These are phyloP conservation scores for Fusarium brachygibbosum DNA, from an alignment of 2,329 filamentous ascomycete genomes.

Conservation along the genomic window DNA sequence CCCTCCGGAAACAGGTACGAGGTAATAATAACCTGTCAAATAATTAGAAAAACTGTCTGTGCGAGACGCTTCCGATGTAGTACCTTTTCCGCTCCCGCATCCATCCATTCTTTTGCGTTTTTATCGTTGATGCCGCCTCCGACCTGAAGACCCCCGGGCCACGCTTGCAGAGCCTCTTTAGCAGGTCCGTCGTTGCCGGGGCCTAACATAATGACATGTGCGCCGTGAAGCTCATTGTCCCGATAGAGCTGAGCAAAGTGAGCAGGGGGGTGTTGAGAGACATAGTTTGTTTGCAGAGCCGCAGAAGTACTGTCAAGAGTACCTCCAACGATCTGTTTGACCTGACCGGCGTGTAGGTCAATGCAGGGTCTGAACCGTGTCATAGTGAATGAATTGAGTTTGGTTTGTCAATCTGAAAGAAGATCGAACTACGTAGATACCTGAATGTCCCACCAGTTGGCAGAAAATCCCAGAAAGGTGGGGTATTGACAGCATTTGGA, in stretches of 20 bases:
- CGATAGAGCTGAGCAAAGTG: constrained; percentile 88
- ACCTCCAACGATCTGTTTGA: constrained; percentile 98
- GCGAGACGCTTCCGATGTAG: constrained; percentile 6
- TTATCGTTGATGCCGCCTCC: constrained; percentile 92
- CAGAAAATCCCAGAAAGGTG: constrained; percentile 39
- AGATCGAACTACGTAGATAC: constrained; percentile 16
- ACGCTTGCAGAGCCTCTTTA: constrained; percentile 79
- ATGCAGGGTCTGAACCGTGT: constrained; percentile 96
- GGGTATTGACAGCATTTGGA: constrained; percentile 21
- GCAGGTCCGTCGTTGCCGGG: constrained; percentile 87
- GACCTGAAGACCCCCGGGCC: constrained; percentile 86
- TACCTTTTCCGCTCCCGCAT: constrained; percentile 90
- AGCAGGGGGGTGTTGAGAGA: constrained; percentile 84
- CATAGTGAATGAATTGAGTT: constrained; percentile 66
- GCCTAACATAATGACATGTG: constrained; percentile 97
- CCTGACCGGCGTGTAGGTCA: constrained; percentile 95
- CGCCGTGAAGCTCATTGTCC: constrained; percentile 79
- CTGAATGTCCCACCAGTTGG: constrained; percentile 11
- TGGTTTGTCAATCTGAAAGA: constrained; percentile 6
- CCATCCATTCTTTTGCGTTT: constrained; percentile 90
- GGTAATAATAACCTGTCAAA: constrained; percentile 90
- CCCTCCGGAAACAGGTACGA: constrained; percentile 92
- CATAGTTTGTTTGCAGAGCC: constrained; percentile 89
- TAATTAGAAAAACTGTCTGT: constrained; percentile 20
- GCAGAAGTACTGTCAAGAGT: constrained; percentile 79